Percentiles rank a stretch among this genome's conserved stretches.
Conservation (phyloP, 176 grass and related monocot genomes). For the Urochloa ruziziensis region DNA sequence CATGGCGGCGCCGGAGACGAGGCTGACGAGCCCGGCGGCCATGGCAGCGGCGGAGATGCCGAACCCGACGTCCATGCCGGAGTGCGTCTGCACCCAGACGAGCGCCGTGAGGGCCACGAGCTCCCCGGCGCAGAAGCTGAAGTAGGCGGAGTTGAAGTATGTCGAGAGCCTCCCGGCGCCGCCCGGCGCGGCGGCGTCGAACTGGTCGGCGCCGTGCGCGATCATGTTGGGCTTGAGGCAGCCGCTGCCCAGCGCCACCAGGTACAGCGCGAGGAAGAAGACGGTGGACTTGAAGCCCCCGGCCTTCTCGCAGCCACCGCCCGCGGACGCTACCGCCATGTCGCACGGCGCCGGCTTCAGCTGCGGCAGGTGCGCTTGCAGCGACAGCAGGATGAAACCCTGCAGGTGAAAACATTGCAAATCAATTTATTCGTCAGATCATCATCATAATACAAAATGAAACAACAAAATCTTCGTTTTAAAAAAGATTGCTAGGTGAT, state of each 20-base stretch:
- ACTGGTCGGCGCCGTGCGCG: constrained; percentile 88
- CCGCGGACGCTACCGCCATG: constrained; percentile 45
- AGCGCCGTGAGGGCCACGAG: constrained; percentile 80
- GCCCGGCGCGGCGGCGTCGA: constrained; percentile 35
- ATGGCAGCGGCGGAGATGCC: constrained; percentile 71
- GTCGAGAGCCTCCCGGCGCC: constrained; percentile 70
- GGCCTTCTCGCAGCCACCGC: constrained; percentile 59
- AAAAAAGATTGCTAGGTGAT: neutral
- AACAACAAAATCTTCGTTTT: neutral
- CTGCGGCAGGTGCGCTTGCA: constrained; percentile 94
- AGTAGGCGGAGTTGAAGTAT: constrained; percentile 98
- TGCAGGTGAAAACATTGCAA: neutral
- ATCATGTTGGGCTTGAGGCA: constrained; percentile 99
- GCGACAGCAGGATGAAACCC: constrained; percentile 87
- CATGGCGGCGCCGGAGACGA: constrained; percentile 58
- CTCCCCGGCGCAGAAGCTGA: constrained; percentile 95
- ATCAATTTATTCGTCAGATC: neutral
- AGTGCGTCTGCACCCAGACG: constrained; percentile 92
- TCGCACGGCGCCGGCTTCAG: constrained; percentile 86
- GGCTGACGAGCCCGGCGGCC: constrained; percentile 65
- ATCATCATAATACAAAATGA: neutral
- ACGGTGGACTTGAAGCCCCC: constrained; percentile 60
- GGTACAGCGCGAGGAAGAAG: constrained; percentile 86
- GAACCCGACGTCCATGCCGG: constrained; percentile 93
- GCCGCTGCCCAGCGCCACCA: constrained; percentile 91